Evolutionary conservation across 345 rosid genomes (phyloP), one percentile per base, ranked within the genome.

Genomic region (Combretum micranthum): DNA sequence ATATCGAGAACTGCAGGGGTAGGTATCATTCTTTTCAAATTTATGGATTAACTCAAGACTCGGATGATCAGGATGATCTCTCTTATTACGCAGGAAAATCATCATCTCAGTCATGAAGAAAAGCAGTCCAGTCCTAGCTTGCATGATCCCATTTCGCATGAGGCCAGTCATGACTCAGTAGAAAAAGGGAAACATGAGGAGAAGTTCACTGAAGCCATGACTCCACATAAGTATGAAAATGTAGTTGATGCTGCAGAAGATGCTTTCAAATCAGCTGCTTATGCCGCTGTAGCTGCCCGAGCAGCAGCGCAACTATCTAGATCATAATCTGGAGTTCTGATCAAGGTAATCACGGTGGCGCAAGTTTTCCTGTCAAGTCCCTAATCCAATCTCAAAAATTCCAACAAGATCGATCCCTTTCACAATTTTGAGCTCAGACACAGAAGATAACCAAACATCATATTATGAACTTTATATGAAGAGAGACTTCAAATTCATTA

Each of bases 211-310:
- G 75, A 57, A 44, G 65, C 75, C 0, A 19, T 2, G 56, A 65
- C 55, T 22, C 55, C 23, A 47, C 56, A 52, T 18, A 58, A 65
- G 26, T 72, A 76, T 51, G 60, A 53, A 45, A 72, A 78, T 25
- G 77, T 44, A 16, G 67, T 62, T 4, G 75, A 51, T 19, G 82
- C 84, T 42, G 82, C 78, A 22, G 68, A 49, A 42, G 80, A 74
- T 51, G 82, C 86, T 21, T 74, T 73, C 39, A 64, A 72, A 64
- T 62, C 83, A 16, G 83, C 78, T 20, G 72, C 67, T 56, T 68
- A 68, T 64, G 82, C 83, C 15, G 85, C 85, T 6, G 75, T 39
- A n/a, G 81, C 83, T 43, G 81, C 82, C 47, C 64, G 72, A 60
- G 80, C 80, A 5, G 80, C 83, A 15, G 51, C 69, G 13, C 66